Conservation (phyloP, 371 early-diverging fungal species). For the Mucor sp. region DNA sequence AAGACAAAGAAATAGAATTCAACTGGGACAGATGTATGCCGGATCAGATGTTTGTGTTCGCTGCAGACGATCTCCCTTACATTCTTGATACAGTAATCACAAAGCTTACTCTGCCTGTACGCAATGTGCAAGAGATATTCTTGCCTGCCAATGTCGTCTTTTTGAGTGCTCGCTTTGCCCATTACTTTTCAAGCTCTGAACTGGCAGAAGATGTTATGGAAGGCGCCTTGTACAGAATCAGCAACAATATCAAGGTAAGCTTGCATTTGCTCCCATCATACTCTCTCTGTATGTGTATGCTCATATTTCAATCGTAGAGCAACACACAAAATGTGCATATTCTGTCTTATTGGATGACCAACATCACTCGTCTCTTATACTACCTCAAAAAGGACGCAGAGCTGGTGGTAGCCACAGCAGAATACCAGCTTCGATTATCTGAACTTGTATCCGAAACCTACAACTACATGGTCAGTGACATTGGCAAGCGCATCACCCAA, state of each 20-base stretch:
- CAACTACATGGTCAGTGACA: constrained; percentile 57
- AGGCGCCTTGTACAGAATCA: constrained; percentile 63
- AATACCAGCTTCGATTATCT: constrained; percentile 64
- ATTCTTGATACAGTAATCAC: constrained; percentile 74
- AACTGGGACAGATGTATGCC: constrained; percentile 77
- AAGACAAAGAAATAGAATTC: constrained; percentile 41
- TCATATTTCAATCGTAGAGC: neutral
- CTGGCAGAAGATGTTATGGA: constrained; percentile 70
- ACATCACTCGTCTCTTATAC: constrained; percentile 72
- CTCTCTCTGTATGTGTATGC: neutral
- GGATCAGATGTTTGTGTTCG: constrained; percentile 93
- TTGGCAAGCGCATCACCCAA: constrained; percentile 57
- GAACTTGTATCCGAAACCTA: constrained; percentile 76
- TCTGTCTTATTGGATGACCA: constrained; percentile 81
- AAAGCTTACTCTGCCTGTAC: constrained; percentile 59
- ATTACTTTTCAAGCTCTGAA: constrained; percentile 73
- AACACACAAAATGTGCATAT: constrained; percentile 41
- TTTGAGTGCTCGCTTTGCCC: constrained; percentile 85
- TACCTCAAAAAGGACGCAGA: constrained; percentile 81
- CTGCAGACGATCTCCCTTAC: constrained; percentile 63
- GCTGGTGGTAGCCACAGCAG: constrained; percentile 63
- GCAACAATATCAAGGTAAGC: constrained; percentile 21
- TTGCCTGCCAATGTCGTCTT: constrained; percentile 87
- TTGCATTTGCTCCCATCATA: neutral
- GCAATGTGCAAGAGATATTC: constrained; percentile 59